phyloP scores from a whole-genome alignment of 768 basidiomycete species.

The Chalciporus sphaerocephalus region DNA sequence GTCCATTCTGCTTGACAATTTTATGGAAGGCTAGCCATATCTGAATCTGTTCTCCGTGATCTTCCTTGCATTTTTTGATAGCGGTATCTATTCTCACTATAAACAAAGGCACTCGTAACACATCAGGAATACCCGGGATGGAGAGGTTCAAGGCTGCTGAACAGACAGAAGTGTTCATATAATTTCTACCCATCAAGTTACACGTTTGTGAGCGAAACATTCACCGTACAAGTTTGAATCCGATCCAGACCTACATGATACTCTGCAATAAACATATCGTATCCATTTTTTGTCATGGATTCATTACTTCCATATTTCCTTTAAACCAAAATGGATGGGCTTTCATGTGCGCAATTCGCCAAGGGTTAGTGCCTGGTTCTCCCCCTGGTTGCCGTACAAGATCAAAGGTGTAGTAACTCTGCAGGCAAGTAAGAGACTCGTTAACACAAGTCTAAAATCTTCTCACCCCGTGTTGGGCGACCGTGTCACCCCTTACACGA shows the following conservation, averaged over 20 bases:
- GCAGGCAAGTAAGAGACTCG: neutral
- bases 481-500: constrained; percentile 21
- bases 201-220: too few species aligned
- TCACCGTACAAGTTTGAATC: too few species aligned
- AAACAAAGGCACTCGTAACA: too few species aligned
- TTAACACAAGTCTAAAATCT: neutral
- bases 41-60: too few species aligned
- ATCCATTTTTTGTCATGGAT: constrained; percentile 1
- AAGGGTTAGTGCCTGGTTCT: constrained; percentile 19
- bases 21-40: too few species aligned
- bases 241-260: neutral
- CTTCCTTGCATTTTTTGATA: too few species aligned
- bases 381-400: constrained; percentile 13
- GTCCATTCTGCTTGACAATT: too few species aligned
- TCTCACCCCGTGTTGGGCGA: constrained; percentile 23
- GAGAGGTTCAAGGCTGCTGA: too few species aligned
- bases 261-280: neutral
- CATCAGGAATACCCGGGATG: too few species aligned
- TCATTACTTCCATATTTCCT: constrained; percentile 26
- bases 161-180: too few species aligned
- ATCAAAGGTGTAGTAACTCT: constrained; percentile 27
- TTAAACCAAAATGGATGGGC: constrained; percentile 27
- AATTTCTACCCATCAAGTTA: too few species aligned
- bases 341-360: constrained; percentile 26
- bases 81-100: too few species aligned